Evolutionary conservation across 1,284 basidiomycete genomes (phyloP).

Genomic region (Inonotus hispidus): DNA sequence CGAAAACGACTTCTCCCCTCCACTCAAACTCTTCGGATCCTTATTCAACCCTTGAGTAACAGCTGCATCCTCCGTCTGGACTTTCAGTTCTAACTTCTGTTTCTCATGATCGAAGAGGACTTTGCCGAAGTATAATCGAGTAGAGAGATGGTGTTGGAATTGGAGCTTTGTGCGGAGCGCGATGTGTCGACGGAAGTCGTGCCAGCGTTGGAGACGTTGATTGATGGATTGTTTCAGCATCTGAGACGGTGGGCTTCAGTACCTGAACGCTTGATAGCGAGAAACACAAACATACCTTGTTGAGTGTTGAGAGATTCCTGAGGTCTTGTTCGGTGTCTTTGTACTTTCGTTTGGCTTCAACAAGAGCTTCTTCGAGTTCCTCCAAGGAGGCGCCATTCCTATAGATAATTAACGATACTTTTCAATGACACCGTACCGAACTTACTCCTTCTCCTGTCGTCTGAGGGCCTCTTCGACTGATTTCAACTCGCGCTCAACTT

Average conservation of each 20-base stretch:
- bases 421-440: conserved; percentile 5
- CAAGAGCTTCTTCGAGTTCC: conserved; percentile 66
- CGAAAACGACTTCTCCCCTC: conserved; percentile 96
- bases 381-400: conserved; percentile 78
- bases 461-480: conserved; percentile 62
- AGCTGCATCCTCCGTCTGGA: conserved; percentile 75
- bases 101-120: conserved; percentile 79
- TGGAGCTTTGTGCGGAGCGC: conserved; percentile 79
- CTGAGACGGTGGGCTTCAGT: conserved; percentile 30
- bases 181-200: conserved; percentile 81
- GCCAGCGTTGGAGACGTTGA: conserved; percentile 72
- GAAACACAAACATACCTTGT: conserved; percentile 41
- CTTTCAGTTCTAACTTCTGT: conserved; percentile 64
- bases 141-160: conserved; percentile 78
- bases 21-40: conserved; percentile 79
- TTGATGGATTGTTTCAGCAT: conserved; percentile 58
- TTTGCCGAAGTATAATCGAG: conserved; percentile 83
- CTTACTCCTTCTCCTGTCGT: conserved; percentile 63
- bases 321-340: conserved; percentile 58
- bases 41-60: conserved; percentile 61
- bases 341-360: conserved; percentile 50
- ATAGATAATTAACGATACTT: neutral
- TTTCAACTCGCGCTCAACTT: conserved; percentile 56
- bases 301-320: conserved; percentile 54
- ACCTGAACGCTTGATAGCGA: neutral